Evolutionary conservation across 1,284 basidiomycete species (phyloP).

Genomic region (Amylostereum chailletii): DNA sequence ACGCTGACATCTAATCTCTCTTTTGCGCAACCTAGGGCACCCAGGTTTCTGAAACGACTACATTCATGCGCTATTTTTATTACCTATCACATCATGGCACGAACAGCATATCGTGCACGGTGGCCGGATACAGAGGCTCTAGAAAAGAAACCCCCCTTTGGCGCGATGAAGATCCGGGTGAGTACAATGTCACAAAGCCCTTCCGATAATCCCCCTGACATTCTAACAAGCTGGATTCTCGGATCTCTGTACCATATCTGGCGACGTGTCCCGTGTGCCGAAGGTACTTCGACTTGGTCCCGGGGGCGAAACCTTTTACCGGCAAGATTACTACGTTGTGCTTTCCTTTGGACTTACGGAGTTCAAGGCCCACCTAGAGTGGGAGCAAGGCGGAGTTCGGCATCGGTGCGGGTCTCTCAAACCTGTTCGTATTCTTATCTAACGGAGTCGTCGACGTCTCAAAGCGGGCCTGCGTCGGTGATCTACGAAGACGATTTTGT

Average conservation of each 20-base stretch:
- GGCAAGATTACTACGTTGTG: not conserved
- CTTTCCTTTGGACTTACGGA: not conserved
- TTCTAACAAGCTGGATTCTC: too few relatives aligned
- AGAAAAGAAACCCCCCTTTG: too few relatives aligned
- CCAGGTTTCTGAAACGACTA: not conserved
- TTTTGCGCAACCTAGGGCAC: not conserved
- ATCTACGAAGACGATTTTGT: conserved; percentile 1
- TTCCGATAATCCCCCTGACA: too few relatives aligned
- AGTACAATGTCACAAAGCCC: too few relatives aligned
- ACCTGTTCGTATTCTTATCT: not conserved
- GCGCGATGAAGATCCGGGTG: too few relatives aligned
- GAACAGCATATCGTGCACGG: too few relatives aligned
- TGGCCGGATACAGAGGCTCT: too few relatives aligned
- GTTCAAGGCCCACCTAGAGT: not conserved
- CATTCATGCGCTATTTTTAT: too few relatives aligned
- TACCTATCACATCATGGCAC: too few relatives aligned
- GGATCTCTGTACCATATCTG: not conserved
- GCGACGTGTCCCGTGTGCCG: not conserved
- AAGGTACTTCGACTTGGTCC: not conserved
- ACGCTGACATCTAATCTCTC: not conserved
- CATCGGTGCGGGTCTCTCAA: not conserved
- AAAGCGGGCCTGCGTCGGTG: not conserved
- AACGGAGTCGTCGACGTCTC: not conserved
- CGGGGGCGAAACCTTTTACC: not conserved
- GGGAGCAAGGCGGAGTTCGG: not conserved